Base-by-base conservation (phyloP, 2,329 filamentous ascomycete species). In the Microascus cirrosus region DNA sequence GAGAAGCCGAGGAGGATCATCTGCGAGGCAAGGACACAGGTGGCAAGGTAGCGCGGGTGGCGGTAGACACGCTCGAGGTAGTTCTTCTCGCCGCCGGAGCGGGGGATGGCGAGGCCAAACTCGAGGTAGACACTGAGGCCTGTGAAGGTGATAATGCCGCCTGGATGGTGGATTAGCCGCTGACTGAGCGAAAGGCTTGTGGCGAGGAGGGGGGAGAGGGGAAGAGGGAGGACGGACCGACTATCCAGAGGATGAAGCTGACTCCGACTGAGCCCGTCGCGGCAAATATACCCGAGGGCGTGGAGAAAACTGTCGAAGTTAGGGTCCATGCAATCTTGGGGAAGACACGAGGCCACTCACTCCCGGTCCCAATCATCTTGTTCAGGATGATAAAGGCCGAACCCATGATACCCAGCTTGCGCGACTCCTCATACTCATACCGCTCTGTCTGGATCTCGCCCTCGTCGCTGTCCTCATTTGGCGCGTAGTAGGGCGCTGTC, bases 21-120 rank as follows among this genome's bases (percentile, higher is more conserved):
- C 66, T 84, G 81, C 1, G 81, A 71, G 2, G 81, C 81, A 36
- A 85, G 72, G 1, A 85, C 75, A 60, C 79, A 82, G 0, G 81
- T 83, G 1, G 81, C 77, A 1, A 86, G 67, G 66, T 83, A 83
- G 59, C 75, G 77, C 0, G 83, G 83, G 24, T 73, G 76, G 2
- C 75, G 74, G 68, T 84, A 85, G 18, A 82, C 79, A n/a, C 79
- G 74, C 64, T 86, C 83, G 15, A 86, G 78, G 64, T 86, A 86
- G 66, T 84, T 83, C 73, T 86, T 86, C 61, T 85, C 82, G 22
- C 83, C 83, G 15, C 83, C 83, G 15, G 80, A 83, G 39, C 78
- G 73, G 2, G 83, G 83, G 39, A 85, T 83, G 3, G 80, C 81
- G 3, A 82, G 74, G 25, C 82, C 83, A 62, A 84, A 85, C 63